phyloP scores from a whole-genome alignment of 345 rosid species.

The Cardamine occulta region DNA sequence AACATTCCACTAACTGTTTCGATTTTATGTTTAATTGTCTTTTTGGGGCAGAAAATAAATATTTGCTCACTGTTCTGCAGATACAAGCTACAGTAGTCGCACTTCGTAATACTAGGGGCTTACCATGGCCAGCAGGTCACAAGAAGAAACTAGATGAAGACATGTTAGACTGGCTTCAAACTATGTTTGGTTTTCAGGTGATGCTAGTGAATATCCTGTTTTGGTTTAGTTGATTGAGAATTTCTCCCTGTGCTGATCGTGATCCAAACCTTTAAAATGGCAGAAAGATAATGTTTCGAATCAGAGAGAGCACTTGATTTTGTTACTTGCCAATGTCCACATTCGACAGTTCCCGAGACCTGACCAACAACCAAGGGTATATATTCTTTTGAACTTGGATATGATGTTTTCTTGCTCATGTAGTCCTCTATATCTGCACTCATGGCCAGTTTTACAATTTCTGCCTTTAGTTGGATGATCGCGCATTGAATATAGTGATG shows the following conservation, averaged over 20 bases:
- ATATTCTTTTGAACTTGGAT: constrained; percentile 23
- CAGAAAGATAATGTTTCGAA: constrained; percentile 65
- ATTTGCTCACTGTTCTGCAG: constrained; percentile 24
- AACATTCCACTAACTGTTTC: constrained; percentile 8
- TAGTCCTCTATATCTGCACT: constrained; percentile 17
- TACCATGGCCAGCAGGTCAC: constrained; percentile 55
- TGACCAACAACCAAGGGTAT: constrained; percentile 60
- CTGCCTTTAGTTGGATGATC: constrained; percentile 60
- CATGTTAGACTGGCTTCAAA: constrained; percentile 67
- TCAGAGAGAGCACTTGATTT: constrained; percentile 69
- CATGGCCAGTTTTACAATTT: neutral
- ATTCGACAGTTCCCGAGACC: constrained; percentile 58
- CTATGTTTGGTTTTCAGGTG: constrained; percentile 75
- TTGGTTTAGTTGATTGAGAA: neutral
- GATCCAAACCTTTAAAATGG: constrained; percentile 20
- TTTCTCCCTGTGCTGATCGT: constrained; percentile 12
- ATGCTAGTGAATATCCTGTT: constrained; percentile 12
- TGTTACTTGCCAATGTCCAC: constrained; percentile 66
- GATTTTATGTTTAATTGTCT: neutral
- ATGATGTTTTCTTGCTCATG: constrained; percentile 9
- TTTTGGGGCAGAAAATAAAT: neutral
- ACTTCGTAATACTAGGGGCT: constrained; percentile 54
- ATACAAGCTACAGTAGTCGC: constrained; percentile 53
- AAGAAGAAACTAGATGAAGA: constrained; percentile 57
- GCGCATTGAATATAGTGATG: constrained; percentile 60